phyloP scores from a whole-genome alignment of 179 eudicot genomes.

The Dionaea muscipula region DNA sequence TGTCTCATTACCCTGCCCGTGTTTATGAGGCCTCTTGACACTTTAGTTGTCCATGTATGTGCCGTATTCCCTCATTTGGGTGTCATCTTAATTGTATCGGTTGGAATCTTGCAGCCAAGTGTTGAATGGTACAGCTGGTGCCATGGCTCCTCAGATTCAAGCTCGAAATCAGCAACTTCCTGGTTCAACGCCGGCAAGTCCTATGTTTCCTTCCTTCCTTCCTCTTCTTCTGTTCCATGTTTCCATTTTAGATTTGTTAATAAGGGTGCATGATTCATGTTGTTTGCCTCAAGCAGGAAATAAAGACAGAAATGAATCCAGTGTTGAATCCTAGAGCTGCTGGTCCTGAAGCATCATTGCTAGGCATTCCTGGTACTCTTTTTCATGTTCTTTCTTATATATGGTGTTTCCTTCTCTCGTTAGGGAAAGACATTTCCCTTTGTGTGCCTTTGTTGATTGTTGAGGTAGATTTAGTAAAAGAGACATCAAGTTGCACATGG shows the following conservation, averaged over 20 bases:
- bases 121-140: conserved; percentile 79
- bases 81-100: neutral
- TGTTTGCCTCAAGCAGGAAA: conserved; percentile 38
- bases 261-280: neutral
- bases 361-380: conserved; percentile 72
- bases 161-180: conserved; percentile 76
- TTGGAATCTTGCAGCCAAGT: conserved; percentile 52
- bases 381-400: neutral
- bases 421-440: too few species aligned
- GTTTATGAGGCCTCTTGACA: too few species aligned
- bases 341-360: conserved; percentile 76
- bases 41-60: too few species aligned
- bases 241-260: conserved; percentile 1
- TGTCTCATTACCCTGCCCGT: too few species aligned
- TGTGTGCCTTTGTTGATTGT: too few species aligned
- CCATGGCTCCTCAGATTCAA: conserved; percentile 72
- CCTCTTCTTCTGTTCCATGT: neutral
- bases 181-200: conserved; percentile 59
- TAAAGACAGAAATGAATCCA: conserved; percentile 76
- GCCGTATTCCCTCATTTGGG: neutral
- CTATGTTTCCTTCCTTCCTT: neutral
- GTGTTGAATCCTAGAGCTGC: conserved; percentile 52
- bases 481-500: too few species aligned
- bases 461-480: too few species aligned
- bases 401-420: conserved; percentile 3